These are phyloP conservation scores for Eimeria necatrix DNA, from an alignment of 169 alveolate species.

Conservation along the genomic window DNA sequence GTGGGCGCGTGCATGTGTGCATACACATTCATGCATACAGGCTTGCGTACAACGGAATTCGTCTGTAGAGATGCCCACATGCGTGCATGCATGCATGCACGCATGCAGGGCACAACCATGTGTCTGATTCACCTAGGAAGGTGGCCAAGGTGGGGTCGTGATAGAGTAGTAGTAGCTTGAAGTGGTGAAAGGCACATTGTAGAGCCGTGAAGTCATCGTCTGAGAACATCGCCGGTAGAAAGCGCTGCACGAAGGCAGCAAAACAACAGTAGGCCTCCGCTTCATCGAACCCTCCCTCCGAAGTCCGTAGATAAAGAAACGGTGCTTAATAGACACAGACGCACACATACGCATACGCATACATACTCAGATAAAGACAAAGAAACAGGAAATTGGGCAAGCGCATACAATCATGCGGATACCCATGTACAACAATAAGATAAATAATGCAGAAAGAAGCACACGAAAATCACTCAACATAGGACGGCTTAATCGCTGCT, in stretches of 20 bases:
- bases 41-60: no score
- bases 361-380: background rate
- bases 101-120: no score
- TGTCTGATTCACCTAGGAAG: slow-evolving; percentile 79
- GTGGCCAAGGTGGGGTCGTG: slow-evolving; percentile 87
- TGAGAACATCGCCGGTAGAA: slow-evolving; percentile 84
- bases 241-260: slow-evolving; percentile 82
- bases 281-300: slow-evolving; percentile 80
- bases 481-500: no score
- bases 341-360: background rate
- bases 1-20: no score
- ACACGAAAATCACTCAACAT: no score
- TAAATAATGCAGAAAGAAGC: no score
- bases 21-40: no score
- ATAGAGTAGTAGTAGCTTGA: slow-evolving; percentile 84
- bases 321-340: slow-evolving; percentile 73
- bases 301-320: slow-evolving; percentile 81
- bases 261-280: slow-evolving; percentile 84
- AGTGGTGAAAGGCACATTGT: slow-evolving; percentile 86
- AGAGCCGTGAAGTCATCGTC: slow-evolving; percentile 86
- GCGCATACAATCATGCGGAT: background rate
- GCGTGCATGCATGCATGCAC: background rate
- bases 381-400: no score
- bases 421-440: background rate
- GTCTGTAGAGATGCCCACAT: no score